Conservation (phyloP, 176 grass and related monocot species). For the Raddia guianensis region DNA sequence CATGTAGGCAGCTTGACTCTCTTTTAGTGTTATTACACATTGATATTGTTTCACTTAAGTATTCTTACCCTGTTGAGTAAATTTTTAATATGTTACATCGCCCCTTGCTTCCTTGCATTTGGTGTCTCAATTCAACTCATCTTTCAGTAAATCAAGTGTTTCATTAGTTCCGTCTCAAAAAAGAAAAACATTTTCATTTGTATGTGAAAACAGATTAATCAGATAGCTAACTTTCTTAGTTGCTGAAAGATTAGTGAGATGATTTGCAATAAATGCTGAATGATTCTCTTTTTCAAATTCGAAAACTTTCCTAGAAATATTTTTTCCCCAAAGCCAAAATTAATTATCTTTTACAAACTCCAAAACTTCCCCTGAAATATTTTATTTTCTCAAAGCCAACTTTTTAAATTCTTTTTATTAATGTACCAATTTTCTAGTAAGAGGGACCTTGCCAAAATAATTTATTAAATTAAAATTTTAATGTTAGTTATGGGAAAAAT, state of each 20-base stretch:
- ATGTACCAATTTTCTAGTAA: no score
- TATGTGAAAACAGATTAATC: conserved; percentile 19
- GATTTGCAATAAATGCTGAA: no score
- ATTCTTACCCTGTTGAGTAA: conserved; percentile 4
- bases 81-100: conserved; percentile 19
- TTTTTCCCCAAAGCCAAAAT: no score
- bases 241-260: conserved; percentile 3
- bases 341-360: no score
- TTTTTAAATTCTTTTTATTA: no score
- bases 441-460: no score
- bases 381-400: no score
- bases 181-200: not conserved
- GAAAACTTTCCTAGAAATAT: no score
- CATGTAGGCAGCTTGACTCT: not conserved
- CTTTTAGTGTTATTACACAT: not conserved
- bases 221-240: conserved; percentile 7
- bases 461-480: no score
- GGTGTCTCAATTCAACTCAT: not conserved
- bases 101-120: not conserved
- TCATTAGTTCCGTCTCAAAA: conserved; percentile 1
- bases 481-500: no score
- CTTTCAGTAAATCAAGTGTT: not conserved
- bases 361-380: no score
- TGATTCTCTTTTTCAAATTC: no score
- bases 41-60: not conserved